Evolutionary conservation across 306 rosid genomes (phyloP).

Genomic region (Calophaca sinica): DNA sequence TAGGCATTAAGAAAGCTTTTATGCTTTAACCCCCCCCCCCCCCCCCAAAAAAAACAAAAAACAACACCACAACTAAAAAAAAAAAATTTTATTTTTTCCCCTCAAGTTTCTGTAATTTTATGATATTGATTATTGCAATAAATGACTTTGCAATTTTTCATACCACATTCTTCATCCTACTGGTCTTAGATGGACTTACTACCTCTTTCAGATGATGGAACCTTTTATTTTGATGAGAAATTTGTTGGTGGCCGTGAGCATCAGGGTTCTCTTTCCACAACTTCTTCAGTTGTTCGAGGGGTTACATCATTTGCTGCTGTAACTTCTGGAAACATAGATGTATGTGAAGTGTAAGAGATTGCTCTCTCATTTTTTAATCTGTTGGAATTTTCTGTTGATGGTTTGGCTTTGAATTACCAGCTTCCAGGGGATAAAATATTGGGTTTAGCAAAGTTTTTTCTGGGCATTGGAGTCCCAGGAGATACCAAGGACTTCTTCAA

Average conservation of each 20-base stretch:
- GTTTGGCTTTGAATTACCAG: constrained; percentile 60
- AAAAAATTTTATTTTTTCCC: too few species aligned
- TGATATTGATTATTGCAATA: too few species aligned
- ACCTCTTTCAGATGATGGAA: constrained; percentile 76
- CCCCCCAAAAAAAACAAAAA: too few species aligned
- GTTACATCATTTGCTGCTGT: constrained; percentile 74
- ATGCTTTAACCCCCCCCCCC: too few species aligned
- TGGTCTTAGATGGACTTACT: constrained; percentile 36
- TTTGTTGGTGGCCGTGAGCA: constrained; percentile 70
- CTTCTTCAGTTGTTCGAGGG: constrained; percentile 93
- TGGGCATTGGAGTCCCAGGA: constrained; percentile 93
- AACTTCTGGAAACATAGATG: constrained; percentile 78
- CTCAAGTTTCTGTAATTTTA: too few species aligned
- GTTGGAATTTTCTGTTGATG: constrained; percentile 43
- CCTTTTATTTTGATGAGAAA: constrained; percentile 90
- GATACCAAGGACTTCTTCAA: constrained; percentile 84
- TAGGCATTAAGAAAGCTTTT: too few species aligned
- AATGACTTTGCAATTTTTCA: background rate
- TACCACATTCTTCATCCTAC: constrained; percentile 33
- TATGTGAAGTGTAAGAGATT: constrained; percentile 49
- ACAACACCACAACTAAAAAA: too few species aligned
- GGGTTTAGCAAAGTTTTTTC: constrained; percentile 92
- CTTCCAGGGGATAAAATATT: constrained; percentile 78
- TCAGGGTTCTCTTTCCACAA: constrained; percentile 83
- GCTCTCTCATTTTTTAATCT: constrained; percentile 11